Evolutionary conservation across 1,139 yeast genomes (phyloP).

Genomic region (Debaryomyces udenii): DNA sequence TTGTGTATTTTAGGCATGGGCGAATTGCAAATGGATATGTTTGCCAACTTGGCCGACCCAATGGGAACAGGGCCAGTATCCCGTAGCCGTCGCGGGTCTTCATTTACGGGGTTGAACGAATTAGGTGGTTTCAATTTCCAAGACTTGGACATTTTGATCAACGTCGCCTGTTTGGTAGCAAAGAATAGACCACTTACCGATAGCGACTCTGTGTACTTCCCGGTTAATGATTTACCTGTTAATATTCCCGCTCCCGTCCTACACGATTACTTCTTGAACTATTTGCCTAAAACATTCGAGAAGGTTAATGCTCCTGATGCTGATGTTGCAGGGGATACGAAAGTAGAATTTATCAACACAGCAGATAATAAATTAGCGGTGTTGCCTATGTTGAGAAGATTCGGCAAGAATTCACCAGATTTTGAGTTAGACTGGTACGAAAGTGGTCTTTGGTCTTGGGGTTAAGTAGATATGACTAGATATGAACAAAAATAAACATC

Average conservation of each 20-base stretch:
- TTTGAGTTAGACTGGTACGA: conserved; percentile 44
- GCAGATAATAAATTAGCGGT: conserved; percentile 23
- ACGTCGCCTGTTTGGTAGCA: conserved; percentile 36
- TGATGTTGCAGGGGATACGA: conserved; percentile 13
- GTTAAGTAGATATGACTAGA: conserved; percentile 14
- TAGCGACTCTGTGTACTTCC: conserved; percentile 22
- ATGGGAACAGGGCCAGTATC: conserved; percentile 20
- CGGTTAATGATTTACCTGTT: conserved; percentile 39
- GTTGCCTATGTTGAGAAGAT: conserved; percentile 41
- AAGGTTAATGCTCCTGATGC: conserved; percentile 15
- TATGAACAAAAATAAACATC: too few relatives aligned
- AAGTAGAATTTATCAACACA: conserved; percentile 29
- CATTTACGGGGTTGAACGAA: conserved; percentile 43
- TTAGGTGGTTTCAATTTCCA: conserved; percentile 47
- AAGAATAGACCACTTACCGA: conserved; percentile 22
- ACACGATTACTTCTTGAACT: conserved; percentile 42
- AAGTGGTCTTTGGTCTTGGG: conserved; percentile 38
- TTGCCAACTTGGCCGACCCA: conserved; percentile 25
- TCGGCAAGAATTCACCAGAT: conserved; percentile 30
- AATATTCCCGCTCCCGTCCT: conserved; percentile 39
- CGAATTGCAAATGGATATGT: conserved; percentile 34
- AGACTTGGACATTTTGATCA: conserved; percentile 41
- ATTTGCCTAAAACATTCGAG: conserved; percentile 31
- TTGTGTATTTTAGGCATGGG: conserved; percentile 40
- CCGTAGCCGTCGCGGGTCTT: conserved; percentile 36